Base-by-base conservation (phyloP, 805 yeast genomes). In the Jamesozyma lodderae region DNA sequence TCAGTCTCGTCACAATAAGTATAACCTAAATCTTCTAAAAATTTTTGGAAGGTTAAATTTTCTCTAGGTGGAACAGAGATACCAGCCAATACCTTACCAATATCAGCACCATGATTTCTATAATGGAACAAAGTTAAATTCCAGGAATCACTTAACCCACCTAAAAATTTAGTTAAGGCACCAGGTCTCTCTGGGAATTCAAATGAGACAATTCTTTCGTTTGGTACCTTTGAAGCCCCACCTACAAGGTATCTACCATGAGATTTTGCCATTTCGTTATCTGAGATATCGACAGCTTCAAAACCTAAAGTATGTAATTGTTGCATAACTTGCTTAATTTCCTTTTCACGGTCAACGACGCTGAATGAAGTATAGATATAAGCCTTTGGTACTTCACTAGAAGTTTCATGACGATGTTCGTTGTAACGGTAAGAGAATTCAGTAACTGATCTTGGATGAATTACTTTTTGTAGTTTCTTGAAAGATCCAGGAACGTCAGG, bases 131-230 rank as follows among this genome's bases (percentile, higher is more conserved):
- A 64, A 1, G 96, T 82, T 44, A 92, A 76, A 57, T 92, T 92
- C 96, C 97, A 92, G 36, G 78, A 77, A 19, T 72, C 70, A 52
- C 80, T 75, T 56, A 92, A 63, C 14, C 79, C 70, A 20, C 71
- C 72, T 53, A 92, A 70, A 65, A 92, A 92, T 41, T 74, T 81
- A 21, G 81, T 75, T 53, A 92, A 69, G 1, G 98, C 96, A 34
- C 96, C 95, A 2, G 98, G 97, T 54, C 92, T 79, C 57, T 92
- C 99, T 11, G 99, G 99, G 69, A 92, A 94, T 62, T 87, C 96
- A 53, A 92, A 92, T 35, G 81, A 72, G 49, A 78, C 75, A 25
- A 92, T 63, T 51, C 80, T 77, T 62, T 92, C 99, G 47, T 84
- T 71, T 21, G 75, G 70, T 15, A 83, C 76, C 17, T 69, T 62